These are phyloP conservation scores for Claviceps humidiphila DNA, from an alignment of 2,329 filamentous ascomycete species.

Conservation along the genomic window DNA sequence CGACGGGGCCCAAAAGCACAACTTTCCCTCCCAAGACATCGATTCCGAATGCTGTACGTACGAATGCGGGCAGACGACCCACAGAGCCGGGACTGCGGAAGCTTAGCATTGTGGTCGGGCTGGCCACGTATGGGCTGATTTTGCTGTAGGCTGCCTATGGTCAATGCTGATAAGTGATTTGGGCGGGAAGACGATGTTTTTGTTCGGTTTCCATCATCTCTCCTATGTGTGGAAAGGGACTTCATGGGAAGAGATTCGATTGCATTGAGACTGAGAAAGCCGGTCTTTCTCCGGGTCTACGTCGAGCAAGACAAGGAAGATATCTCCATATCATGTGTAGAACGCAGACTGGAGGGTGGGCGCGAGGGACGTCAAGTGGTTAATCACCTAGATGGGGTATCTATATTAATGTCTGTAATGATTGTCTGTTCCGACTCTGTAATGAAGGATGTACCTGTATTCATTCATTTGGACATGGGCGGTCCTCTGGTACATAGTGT, in stretches of 20 bases:
- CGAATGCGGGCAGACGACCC: constrained; percentile 3
- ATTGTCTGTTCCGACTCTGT: too few species aligned
- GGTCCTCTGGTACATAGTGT: too few species aligned
- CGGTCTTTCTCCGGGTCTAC: not conserved
- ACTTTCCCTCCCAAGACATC: not conserved
- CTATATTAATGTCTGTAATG: too few species aligned
- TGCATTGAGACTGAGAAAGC: not conserved
- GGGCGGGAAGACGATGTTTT: not conserved
- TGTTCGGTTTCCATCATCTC: not conserved
- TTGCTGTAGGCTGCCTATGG: not conserved
- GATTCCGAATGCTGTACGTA: not conserved
- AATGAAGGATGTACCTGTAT: too few species aligned
- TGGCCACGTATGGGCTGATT: constrained; percentile 5
- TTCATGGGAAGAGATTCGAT: not conserved
- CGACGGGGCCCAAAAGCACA: too few species aligned
- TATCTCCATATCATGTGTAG: too few species aligned
- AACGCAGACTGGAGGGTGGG: too few species aligned
- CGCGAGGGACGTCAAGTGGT: too few species aligned
- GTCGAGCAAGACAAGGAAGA: not conserved
- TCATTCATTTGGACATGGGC: too few species aligned
- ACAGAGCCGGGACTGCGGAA: constrained; percentile 5
- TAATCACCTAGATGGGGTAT: too few species aligned
- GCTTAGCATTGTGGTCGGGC: constrained; percentile 4
- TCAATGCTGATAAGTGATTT: too few species aligned
- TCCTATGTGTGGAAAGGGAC: not conserved